Percentiles rank a stretch among this genome's conserved stretches.
Evolutionary conservation across 805 yeast species (phyloP).

Genomic region (Saccharomycopsis malanga): DNA sequence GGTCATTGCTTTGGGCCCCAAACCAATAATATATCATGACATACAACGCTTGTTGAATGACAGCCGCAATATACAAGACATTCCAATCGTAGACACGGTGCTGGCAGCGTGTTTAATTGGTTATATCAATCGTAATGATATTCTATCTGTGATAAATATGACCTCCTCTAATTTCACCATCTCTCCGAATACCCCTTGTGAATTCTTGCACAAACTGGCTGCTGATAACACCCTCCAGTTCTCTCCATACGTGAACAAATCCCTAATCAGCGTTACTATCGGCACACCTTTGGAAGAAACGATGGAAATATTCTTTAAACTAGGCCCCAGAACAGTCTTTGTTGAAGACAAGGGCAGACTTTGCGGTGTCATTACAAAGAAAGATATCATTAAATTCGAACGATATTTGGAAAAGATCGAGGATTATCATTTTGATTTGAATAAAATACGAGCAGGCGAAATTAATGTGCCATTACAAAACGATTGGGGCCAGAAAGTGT

Average conservation of each 20-base stretch:
- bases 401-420: conserved; percentile 27
- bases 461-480: no score
- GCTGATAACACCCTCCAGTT: background rate
- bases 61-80: conserved; percentile 25
- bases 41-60: conserved; percentile 22
- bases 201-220: background rate
- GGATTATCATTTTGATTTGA: conserved; percentile 11
- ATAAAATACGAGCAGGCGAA: background rate
- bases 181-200: background rate
- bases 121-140: conserved; percentile 22
- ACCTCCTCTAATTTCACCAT: background rate
- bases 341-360: conserved; percentile 52
- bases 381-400: conserved; percentile 70
- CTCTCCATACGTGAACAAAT: background rate
- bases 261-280: conserved; percentile 37
- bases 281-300: conserved; percentile 52
- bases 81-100: conserved; percentile 32
- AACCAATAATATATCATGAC: conserved; percentile 24
- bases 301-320: conserved; percentile 59
- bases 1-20: conserved; percentile 9
- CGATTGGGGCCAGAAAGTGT: no score
- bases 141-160: background rate
- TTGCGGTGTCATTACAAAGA: conserved; percentile 75
- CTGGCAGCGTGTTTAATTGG: conserved; percentile 28
- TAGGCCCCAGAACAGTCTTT: conserved; percentile 73